Conservation (phyloP, 2,329 filamentous ascomycete species). For the Fusarium secorum region DNA sequence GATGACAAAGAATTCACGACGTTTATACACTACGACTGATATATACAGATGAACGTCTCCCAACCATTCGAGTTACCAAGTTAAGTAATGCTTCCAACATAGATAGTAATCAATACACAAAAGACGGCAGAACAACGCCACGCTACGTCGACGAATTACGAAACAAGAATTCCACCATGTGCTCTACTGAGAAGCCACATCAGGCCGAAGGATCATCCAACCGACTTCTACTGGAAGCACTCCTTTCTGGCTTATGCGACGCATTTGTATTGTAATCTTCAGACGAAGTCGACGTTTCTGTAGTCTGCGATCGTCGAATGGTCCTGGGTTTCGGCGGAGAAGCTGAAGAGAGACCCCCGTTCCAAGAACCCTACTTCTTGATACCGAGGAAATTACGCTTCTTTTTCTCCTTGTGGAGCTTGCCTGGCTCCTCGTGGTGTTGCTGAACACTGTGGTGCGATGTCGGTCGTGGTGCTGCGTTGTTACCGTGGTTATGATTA, state of each 20-base stretch:
- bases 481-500: conserved; percentile 36
- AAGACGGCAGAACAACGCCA: conserved; percentile 28
- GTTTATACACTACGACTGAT: conserved; percentile 25
- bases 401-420: conserved; percentile 68
- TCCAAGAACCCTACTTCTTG: conserved; percentile 60
- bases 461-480: conserved; percentile 24
- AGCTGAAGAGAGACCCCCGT: conserved; percentile 25
- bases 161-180: conserved; percentile 13
- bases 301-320: conserved; percentile 22
- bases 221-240: not conserved
- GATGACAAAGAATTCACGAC: not conserved
- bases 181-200: not conserved
- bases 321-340: conserved; percentile 1
- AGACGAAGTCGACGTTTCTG: conserved; percentile 18
- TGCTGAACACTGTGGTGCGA: conserved; percentile 25
- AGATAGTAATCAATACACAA: conserved; percentile 16
- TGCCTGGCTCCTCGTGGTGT: conserved; percentile 47
- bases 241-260: not conserved
- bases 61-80: not conserved
- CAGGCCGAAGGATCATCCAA: not conserved
- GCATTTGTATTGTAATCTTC: conserved; percentile 1
- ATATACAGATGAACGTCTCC: conserved; percentile 10
- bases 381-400: conserved; percentile 65
- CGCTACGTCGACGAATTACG: conserved; percentile 26
- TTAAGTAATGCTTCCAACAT: conserved; percentile 1